These are phyloP conservation scores for Termitomyces sp. DNA, from an alignment of 768 basidiomycete species.

Conservation along the genomic window DNA sequence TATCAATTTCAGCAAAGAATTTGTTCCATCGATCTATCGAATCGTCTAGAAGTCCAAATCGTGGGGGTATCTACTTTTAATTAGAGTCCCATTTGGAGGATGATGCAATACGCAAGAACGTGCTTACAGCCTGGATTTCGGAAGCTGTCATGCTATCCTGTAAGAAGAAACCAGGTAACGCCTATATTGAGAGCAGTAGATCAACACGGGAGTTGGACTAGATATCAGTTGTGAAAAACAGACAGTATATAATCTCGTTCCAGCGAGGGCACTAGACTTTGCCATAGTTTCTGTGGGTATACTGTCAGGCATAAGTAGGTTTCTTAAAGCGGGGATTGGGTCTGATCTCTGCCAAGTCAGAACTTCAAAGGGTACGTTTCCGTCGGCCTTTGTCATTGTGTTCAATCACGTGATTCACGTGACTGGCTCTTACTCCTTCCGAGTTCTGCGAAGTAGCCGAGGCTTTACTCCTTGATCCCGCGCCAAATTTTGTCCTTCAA, in stretches of 20 bases:
- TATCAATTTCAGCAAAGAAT: slow-evolving; percentile 32
- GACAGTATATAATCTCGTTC: background rate
- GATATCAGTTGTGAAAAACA: background rate
- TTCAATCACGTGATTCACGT: too few relatives aligned
- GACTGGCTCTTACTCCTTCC: too few relatives aligned
- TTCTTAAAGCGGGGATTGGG: too few relatives aligned
- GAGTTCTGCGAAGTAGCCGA: too few relatives aligned
- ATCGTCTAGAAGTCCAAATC: slow-evolving; percentile 58
- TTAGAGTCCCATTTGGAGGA: background rate
- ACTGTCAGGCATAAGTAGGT: background rate
- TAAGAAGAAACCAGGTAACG: slow-evolving; percentile 4
- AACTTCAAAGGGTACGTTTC: too few relatives aligned
- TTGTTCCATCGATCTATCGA: slow-evolving; percentile 43
- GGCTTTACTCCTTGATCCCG: too few relatives aligned
- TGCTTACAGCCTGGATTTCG: slow-evolving; percentile 3
- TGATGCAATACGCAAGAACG: too few relatives aligned
- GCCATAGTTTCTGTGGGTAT: background rate
- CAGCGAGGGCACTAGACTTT: background rate
- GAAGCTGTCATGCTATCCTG: slow-evolving; percentile 3
- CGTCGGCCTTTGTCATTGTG: too few relatives aligned
- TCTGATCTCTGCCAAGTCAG: too few relatives aligned
- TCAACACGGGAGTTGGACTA: background rate
- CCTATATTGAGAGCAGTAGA: background rate
- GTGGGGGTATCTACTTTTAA: slow-evolving; percentile 38
- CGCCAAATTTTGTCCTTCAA: too few relatives aligned